Evolutionary conservation across 2,329 filamentous ascomycete species (phyloP).

Genomic region (Pyricularia sp.): DNA sequence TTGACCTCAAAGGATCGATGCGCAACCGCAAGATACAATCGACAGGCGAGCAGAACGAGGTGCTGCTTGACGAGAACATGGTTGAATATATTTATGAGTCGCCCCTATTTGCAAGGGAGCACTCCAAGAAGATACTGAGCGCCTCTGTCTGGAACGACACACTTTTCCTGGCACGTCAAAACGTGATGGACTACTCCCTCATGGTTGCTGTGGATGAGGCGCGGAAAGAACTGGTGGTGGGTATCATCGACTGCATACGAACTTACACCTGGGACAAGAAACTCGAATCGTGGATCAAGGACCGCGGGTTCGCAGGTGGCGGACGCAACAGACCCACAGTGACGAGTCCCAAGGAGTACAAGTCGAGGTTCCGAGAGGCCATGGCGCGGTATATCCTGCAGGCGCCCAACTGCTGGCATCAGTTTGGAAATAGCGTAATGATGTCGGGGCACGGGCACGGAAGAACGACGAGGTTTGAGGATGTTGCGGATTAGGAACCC

Average conservation of each 20-base stretch:
- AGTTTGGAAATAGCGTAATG: slow-evolving; percentile 35
- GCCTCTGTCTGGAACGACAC: slow-evolving; percentile 97
- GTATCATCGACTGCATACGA: slow-evolving; percentile 96
- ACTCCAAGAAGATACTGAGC: slow-evolving; percentile 87
- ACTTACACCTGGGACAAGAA: slow-evolving; percentile 99
- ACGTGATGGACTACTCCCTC: slow-evolving; percentile 98
- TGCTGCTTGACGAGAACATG: slow-evolving; percentile 95
- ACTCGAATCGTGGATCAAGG: slow-evolving; percentile 99
- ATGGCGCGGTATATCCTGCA: slow-evolving; percentile 79
- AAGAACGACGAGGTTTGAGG: slow-evolving; percentile 10
- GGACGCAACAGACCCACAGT: slow-evolving; percentile 84
- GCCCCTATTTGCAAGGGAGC: slow-evolving; percentile 87
- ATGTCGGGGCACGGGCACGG: neutral
- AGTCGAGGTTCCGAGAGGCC: slow-evolving; percentile 87
- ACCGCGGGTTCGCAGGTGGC: slow-evolving; percentile 72
- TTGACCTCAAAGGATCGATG: slow-evolving; percentile 98
- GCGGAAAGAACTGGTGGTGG: slow-evolving; percentile 85
- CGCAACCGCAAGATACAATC: slow-evolving; percentile 94
- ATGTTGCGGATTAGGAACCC: slow-evolving; percentile 2
- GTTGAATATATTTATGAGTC: slow-evolving; percentile 99
- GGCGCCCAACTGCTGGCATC: slow-evolving; percentile 68
- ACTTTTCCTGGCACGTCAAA: slow-evolving; percentile 84
- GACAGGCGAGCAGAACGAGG: slow-evolving; percentile 92
- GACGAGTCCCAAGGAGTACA: slow-evolving; percentile 95
- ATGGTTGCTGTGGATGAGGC: slow-evolving; percentile 97